Base-by-base conservation (phyloP, 2,329 filamentous ascomycete species). In the Dryadomyces sulphureus region DNA sequence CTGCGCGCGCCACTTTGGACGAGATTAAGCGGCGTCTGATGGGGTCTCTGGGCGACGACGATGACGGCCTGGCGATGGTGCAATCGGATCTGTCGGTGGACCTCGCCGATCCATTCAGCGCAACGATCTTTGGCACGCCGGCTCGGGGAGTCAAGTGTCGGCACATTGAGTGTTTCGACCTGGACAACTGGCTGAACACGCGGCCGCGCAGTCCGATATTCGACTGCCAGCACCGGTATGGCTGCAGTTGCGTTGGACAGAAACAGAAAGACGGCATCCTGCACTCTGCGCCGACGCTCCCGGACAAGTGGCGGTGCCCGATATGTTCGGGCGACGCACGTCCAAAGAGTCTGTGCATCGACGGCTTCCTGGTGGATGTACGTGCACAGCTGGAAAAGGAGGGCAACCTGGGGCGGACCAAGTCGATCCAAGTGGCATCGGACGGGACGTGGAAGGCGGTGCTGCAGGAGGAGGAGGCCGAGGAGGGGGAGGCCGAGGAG, bases 161-260 rank as follows among this genome's bases (percentile, higher is more conserved):
- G 21, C 90, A 98, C 58, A 66, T 81, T 32, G 86, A 95, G 57
- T 94, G 88, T 58, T 95, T 96, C 58, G 90, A 96, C 59, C 75
- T 95, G 7, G 73, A 83, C 19, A 89, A 76, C 1, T 96, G 86
- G 66, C 72, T 98, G 8, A 61, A 68, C 14, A 85, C 81, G 5
- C 77, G 85, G 38, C 66, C 68, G 5, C 62, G 64, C 14, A 72
- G 70, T 11, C 2, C 45, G n/a, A 4, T n/a, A 12, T 3, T 16
- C 3, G 9, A 14, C 5, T 70, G 66, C 53, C 54, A 56, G 43
- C 59, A 66, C 43, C 45, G 39, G 17, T 54, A 20, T 45, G 59
- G 43, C 54, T 69, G 70, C 45, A 48, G 49, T 1, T 70, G 66
- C 53, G 54, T 56, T 11, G 57, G 27, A 9, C 27, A 54, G 39